Evolutionary conservation across 805 yeast species (phyloP).

Genomic region (Candida vartiovaarae): DNA sequence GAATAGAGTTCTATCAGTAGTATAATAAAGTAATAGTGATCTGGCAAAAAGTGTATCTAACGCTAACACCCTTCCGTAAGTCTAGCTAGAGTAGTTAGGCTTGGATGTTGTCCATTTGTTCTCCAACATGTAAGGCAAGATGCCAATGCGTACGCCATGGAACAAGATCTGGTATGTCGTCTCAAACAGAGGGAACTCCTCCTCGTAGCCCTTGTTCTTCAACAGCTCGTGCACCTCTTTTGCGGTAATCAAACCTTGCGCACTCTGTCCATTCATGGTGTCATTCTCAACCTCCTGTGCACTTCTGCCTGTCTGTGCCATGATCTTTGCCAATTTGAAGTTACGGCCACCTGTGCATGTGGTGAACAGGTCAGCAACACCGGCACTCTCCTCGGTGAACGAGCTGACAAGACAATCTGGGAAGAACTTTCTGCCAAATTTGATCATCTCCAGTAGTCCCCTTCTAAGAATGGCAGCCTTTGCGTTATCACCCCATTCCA

Average conservation of each 20-base stretch:
- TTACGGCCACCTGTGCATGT: conserved; percentile 97
- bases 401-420: conserved; percentile 66
- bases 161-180: conserved; percentile 47
- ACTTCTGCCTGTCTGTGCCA: conserved; percentile 67
- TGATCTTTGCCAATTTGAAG: conserved; percentile 76
- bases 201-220: conserved; percentile 20
- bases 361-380: conserved; percentile 95
- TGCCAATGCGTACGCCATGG: conserved; percentile 51
- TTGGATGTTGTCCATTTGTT: conserved; percentile 23
- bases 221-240: conserved; percentile 77
- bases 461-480: conserved; percentile 94
- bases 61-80: too few species aligned
- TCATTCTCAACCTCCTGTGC: conserved; percentile 77
- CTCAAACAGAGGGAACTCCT: conserved; percentile 52
- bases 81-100: conserved; percentile 12
- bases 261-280: conserved; percentile 85
- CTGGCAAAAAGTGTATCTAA: too few species aligned
- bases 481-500: conserved; percentile 98
- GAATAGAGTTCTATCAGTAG: too few species aligned
- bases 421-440: conserved; percentile 74
- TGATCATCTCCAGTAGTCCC: conserved; percentile 81
- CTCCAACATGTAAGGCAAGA: conserved; percentile 49
- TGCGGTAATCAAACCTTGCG: conserved; percentile 87
- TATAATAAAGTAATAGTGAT: too few species aligned
- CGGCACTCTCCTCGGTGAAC: conserved; percentile 89